phyloP scores from a whole-genome alignment of 768 basidiomycete genomes.

The Dentipellis fragilis region DNA sequence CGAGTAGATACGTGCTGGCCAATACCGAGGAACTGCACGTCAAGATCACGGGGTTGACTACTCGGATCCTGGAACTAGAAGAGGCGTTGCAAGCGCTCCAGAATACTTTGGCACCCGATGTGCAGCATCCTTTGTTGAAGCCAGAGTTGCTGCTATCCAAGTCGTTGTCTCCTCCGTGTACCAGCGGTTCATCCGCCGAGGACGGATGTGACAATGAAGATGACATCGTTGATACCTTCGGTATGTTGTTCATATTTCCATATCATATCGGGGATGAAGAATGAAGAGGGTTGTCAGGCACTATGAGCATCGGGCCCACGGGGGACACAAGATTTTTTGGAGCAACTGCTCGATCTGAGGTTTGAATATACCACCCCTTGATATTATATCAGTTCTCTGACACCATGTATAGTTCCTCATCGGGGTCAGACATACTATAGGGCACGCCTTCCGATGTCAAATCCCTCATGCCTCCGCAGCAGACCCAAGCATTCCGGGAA shows the following conservation, averaged over 20 bases:
- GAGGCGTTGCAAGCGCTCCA: conserved; percentile 8
- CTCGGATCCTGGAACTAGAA: conserved; percentile 12
- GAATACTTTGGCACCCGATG: conserved; percentile 8
- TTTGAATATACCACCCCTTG: conserved; percentile 15
- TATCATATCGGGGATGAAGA: too few relatives aligned
- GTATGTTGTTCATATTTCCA: conserved; percentile 16
- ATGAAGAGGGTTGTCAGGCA: conserved; percentile 26
- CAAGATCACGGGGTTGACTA: conserved; percentile 9
- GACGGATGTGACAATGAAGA: conserved; percentile 20
- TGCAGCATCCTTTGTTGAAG: conserved; percentile 8
- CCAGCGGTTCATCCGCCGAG: background rate
- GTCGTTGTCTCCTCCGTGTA: background rate
- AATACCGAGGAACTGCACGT: conserved; percentile 51
- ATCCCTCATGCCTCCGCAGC: conserved; percentile 1
- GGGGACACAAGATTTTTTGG: conserved; percentile 53
- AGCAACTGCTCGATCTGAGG: conserved; percentile 59
- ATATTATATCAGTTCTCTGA: background rate
- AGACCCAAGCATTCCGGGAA: background rate
- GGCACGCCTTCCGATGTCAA: too few relatives aligned
- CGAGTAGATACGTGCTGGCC: conserved; percentile 43
- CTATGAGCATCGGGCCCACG: conserved; percentile 43
- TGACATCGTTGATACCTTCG: conserved; percentile 36
- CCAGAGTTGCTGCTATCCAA: background rate
- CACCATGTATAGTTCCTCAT: conserved; percentile 39
- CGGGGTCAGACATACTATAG: conserved; percentile 14